Percentiles rank a stretch among this genome's conserved stretches.
phyloP scores from a whole-genome alignment of 768 basidiomycete species.

The Bullera alba region DNA sequence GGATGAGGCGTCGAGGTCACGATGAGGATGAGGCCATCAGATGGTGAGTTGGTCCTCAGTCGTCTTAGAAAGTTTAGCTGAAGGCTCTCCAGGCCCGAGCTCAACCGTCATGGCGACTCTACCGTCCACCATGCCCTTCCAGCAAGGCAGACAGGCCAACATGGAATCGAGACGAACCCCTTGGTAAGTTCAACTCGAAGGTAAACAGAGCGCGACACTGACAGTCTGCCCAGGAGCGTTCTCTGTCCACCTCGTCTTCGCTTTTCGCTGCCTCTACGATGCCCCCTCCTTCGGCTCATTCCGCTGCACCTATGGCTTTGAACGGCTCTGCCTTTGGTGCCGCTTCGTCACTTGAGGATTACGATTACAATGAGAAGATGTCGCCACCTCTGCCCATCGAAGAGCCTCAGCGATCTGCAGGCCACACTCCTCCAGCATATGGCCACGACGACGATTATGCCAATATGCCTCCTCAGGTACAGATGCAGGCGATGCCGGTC shows the following conservation, averaged over 20 bases:
- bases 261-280: slow-evolving; percentile 19
- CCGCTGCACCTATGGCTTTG: slow-evolving; percentile 29
- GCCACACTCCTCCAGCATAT: background rate
- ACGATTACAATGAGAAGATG: slow-evolving; percentile 7
- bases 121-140: slow-evolving; percentile 40
- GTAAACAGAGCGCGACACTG: background rate
- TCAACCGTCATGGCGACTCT: slow-evolving; percentile 43
- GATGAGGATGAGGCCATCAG: slow-evolving; percentile 44
- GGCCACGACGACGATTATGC: slow-evolving; percentile 11
- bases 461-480: slow-evolving; percentile 20
- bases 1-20: slow-evolving; percentile 32
- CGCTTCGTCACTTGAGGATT: slow-evolving; percentile 24
- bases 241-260: slow-evolving; percentile 37
- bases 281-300: slow-evolving; percentile 1
- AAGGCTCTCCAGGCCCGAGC: slow-evolving; percentile 32
- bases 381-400: background rate
- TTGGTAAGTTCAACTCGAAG: slow-evolving; percentile 18
- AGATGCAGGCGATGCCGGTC: slow-evolving; percentile 4
- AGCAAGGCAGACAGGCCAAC: slow-evolving; percentile 40
- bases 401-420: slow-evolving; percentile 1
- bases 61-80: background rate
- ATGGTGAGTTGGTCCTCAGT: slow-evolving; percentile 22
- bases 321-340: slow-evolving; percentile 37
- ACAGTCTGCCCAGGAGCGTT: slow-evolving; percentile 11
- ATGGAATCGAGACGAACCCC: slow-evolving; percentile 44